Conservation (phyloP, 2,329 filamentous ascomycete genomes). For the Anthostomella pinea region DNA sequence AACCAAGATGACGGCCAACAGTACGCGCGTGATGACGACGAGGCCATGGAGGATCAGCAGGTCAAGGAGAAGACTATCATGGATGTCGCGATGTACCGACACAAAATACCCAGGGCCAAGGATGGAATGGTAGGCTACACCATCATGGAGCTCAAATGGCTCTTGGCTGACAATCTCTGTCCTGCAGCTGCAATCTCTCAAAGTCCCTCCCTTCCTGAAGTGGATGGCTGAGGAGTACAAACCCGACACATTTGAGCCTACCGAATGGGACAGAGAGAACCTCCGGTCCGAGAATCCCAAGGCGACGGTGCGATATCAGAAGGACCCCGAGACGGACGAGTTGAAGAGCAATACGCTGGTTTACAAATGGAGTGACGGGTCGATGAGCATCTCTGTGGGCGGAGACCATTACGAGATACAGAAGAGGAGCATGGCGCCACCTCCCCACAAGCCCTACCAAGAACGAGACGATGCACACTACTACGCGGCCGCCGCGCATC, state of each 20-base stretch:
- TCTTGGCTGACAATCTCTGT: conserved; percentile 17
- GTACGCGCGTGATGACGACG: conserved; percentile 38
- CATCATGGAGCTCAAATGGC: not conserved
- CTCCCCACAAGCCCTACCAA: conserved; percentile 57
- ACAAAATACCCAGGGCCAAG: conserved; percentile 66
- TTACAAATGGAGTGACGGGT: conserved; percentile 77
- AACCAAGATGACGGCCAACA: conserved; percentile 47
- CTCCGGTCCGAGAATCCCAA: conserved; percentile 54
- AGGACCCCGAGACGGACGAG: conserved; percentile 61
- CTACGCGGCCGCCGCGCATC: conserved; percentile 70
- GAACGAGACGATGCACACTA: conserved; percentile 70
- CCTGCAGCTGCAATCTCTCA: conserved; percentile 71
- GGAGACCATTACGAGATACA: conserved; percentile 73
- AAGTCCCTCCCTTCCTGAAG: conserved; percentile 69
- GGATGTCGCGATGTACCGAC: conserved; percentile 64
- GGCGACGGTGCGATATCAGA: conserved; percentile 67
- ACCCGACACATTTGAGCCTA: conserved; percentile 62
- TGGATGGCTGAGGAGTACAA: conserved; percentile 67
- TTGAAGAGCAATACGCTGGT: conserved; percentile 74
- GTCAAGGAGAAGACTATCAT: conserved; percentile 57
- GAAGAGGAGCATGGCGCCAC: conserved; percentile 66
- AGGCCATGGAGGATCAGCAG: conserved; percentile 39
- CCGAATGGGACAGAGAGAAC: conserved; percentile 52
- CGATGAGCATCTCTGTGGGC: conserved; percentile 71
- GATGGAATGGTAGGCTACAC: conserved; percentile 61